Percentiles rank a stretch among this genome's conserved stretches.
These are phyloP conservation scores for Pyrenophora tritici-repentis DNA, from an alignment of 2,329 filamentous ascomycete genomes.

Conservation along the genomic window DNA sequence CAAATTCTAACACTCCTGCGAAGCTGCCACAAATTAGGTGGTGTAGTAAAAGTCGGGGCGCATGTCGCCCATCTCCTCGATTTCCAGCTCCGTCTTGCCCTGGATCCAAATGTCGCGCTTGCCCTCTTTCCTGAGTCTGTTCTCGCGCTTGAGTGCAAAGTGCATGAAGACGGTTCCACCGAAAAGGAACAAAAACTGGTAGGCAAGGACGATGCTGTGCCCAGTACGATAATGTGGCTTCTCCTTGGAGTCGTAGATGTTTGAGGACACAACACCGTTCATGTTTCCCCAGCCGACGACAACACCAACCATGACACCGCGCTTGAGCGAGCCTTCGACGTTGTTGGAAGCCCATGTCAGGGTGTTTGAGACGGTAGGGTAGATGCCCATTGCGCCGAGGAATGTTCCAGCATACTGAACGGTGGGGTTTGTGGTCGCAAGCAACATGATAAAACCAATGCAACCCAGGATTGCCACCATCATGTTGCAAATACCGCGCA, in stretches of 20 bases:
- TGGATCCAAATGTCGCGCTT: slow-evolving; percentile 69
- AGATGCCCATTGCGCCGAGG: slow-evolving; percentile 84
- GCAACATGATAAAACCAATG: slow-evolving; percentile 78
- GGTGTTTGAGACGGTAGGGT: slow-evolving; percentile 84
- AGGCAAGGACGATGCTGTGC: slow-evolving; percentile 75
- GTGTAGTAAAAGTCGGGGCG: slow-evolving; percentile 74
- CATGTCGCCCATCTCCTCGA: slow-evolving; percentile 70
- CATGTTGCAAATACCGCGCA: slow-evolving; percentile 82
- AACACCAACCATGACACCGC: slow-evolving; percentile 83
- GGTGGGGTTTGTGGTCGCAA: slow-evolving; percentile 65
- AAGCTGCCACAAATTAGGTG: slow-evolving; percentile 46
- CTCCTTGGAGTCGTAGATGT: slow-evolving; percentile 70
- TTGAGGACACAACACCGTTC: slow-evolving; percentile 82
- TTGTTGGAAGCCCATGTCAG: slow-evolving; percentile 91
- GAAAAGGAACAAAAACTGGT: slow-evolving; percentile 72
- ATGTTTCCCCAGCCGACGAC: slow-evolving; percentile 92
- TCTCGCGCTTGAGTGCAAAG: slow-evolving; percentile 68
- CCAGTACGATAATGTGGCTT: slow-evolving; percentile 72
- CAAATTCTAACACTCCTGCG: neutral
- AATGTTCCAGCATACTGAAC: slow-evolving; percentile 86
- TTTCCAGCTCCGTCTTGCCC: slow-evolving; percentile 67
- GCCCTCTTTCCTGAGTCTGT: slow-evolving; percentile 67
- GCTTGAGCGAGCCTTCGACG: slow-evolving; percentile 89
- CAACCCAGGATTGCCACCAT: slow-evolving; percentile 71
- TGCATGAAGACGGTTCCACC: slow-evolving; percentile 72